phyloP scores from a whole-genome alignment of 1,284 basidiomycete species.

The Heterobasidion parviporum region DNA sequence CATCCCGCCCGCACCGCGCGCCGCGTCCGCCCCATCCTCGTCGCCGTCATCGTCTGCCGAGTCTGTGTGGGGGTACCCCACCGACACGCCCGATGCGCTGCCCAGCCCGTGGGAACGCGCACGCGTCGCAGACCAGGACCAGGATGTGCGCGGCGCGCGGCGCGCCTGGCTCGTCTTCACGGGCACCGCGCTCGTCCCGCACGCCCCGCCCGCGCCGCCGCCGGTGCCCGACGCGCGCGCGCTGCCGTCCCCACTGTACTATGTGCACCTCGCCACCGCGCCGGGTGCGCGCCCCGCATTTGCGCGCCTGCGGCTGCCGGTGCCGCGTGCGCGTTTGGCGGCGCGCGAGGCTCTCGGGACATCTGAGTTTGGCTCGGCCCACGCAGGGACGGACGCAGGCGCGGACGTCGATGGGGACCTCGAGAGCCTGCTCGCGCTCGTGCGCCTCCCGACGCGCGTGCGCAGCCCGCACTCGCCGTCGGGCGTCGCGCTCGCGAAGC shows the following conservation, averaged over 20 bases:
- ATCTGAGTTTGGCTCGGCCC: too few species aligned
- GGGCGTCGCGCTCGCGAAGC: constrained; percentile 48
- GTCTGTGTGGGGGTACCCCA: neutral
- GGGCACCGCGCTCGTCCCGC: constrained; percentile 49
- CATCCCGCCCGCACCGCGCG: constrained; percentile 33
- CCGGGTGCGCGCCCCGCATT: constrained; percentile 39
- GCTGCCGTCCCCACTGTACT: constrained; percentile 68
- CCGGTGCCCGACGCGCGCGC: constrained; percentile 46
- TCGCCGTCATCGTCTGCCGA: neutral
- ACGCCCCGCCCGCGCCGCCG: constrained; percentile 40
- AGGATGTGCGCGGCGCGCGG: neutral
- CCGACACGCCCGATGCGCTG: neutral
- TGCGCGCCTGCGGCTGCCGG: constrained; percentile 19
- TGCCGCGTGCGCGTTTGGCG: constrained; percentile 22
- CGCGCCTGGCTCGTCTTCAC: constrained; percentile 60
- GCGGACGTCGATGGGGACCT: too few species aligned
- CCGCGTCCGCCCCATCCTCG: constrained; percentile 4
- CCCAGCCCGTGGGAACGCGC: neutral
- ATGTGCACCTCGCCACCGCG: constrained; percentile 49
- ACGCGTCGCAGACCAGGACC: neutral
- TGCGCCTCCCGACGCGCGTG: constrained; percentile 33
- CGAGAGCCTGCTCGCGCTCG: constrained; percentile 26
- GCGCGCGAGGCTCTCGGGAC: too few species aligned
- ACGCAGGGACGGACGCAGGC: too few species aligned
- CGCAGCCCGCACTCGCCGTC: constrained; percentile 48